These are phyloP conservation scores for Blepharisma stoltei DNA, from an alignment of 73 alveolate species.

Conservation along the genomic window DNA sequence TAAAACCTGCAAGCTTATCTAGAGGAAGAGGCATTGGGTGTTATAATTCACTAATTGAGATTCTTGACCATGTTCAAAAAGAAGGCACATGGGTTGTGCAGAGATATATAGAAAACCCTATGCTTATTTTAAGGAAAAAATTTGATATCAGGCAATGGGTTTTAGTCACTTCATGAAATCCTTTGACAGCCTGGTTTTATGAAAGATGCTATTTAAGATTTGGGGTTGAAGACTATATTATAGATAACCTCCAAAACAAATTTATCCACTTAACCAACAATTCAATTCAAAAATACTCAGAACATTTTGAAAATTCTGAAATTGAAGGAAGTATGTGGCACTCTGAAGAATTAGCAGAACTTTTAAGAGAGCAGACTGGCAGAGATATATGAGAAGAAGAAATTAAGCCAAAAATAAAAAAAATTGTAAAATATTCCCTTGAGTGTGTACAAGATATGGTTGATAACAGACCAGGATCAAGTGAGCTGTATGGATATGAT, in stretches of 20 bases:
- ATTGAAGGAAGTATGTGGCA: conserved; percentile 98
- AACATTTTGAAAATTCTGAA: conserved; percentile 66
- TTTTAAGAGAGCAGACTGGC: conserved; percentile 66
- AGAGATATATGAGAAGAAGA: conserved; percentile 81
- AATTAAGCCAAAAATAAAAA: conserved; percentile 78
- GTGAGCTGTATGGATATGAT: conserved; percentile 96
- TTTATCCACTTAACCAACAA: conserved; percentile 94
- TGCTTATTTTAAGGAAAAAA: conserved; percentile 63
- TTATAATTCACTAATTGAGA: conserved; percentile 33
- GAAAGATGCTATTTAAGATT: conserved; percentile 92
- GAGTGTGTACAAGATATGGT: conserved; percentile 91
- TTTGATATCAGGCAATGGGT: conserved; percentile 97
- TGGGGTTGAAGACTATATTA: conserved; percentile 88
- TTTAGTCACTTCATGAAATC: conserved; percentile 91
- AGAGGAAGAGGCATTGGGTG: conserved; percentile 44
- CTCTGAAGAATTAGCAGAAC: conserved; percentile 72
- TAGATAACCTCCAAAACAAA: conserved; percentile 82
- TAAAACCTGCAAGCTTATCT: conserved; percentile 63
- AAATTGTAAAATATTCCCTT: conserved; percentile 77
- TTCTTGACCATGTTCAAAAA: conserved; percentile 39
- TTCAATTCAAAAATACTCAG: conserved; percentile 88
- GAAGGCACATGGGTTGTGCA: conserved; percentile 71
- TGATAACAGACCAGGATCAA: conserved; percentile 76
- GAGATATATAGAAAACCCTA: conserved; percentile 85
- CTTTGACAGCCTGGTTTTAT: conserved; percentile 91